A percentile compares a stretch with the other conserved stretches of the same genome.
Conservation (phyloP, 1,139 yeast species). For the Pichia sp. region DNA sequence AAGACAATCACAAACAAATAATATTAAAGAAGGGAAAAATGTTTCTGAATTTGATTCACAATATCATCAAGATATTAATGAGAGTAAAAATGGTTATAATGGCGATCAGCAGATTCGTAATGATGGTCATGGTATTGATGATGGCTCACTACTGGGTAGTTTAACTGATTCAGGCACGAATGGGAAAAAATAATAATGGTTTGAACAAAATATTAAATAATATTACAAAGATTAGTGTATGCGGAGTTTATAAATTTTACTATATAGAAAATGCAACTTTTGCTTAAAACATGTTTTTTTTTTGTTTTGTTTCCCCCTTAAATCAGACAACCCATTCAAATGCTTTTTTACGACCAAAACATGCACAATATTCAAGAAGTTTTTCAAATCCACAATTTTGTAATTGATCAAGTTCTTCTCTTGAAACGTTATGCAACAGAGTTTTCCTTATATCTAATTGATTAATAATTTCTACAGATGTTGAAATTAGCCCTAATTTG, state of each 20-base stretch:
- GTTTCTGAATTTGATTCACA: not conserved
- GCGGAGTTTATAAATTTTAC: too few species aligned
- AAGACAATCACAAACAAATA: not conserved
- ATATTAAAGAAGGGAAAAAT: too few species aligned
- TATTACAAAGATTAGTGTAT: too few species aligned
- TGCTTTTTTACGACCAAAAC: slow-evolving; percentile 19
- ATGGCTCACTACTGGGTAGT: slow-evolving; percentile 2
- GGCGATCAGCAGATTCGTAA: too few species aligned
- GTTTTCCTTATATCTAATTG: slow-evolving; percentile 19
- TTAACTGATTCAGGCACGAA: not conserved
- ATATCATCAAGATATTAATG: too few species aligned
- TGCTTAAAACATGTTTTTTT: too few species aligned
- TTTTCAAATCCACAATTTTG: slow-evolving; percentile 23
- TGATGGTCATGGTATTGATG: not conserved
- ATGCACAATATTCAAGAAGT: slow-evolving; percentile 19
- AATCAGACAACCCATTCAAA: slow-evolving; percentile 22
- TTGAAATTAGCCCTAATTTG: slow-evolving; percentile 52
- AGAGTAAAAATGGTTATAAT: too few species aligned
- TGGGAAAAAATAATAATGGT: not conserved
- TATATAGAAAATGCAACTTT: too few species aligned
- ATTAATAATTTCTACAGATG: slow-evolving; percentile 51
- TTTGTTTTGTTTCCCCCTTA: too few species aligned
- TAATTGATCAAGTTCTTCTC: slow-evolving; percentile 14
- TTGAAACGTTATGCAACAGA: slow-evolving; percentile 14
- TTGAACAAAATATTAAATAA: too few species aligned